Evolutionary conservation across 306 rosid genomes (phyloP).

Genomic region (Crataegus laevigata): DNA sequence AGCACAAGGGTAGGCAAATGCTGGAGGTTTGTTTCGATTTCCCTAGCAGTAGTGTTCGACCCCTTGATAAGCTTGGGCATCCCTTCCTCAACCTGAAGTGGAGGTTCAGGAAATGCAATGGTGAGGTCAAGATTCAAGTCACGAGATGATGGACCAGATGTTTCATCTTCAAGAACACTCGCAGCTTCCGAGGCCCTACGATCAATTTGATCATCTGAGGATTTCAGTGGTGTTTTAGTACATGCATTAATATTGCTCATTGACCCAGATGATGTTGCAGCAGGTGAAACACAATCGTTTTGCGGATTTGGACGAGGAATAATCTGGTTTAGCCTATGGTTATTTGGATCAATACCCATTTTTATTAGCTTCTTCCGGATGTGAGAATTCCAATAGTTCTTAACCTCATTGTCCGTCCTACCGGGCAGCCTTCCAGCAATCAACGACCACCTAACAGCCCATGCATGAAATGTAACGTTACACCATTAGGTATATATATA

Average conservation of each 20-base stretch:
- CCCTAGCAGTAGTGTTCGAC: neutral
- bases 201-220: neutral
- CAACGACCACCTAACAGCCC: constrained; percentile 49
- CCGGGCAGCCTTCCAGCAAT: constrained; percentile 67
- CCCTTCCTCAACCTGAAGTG: constrained; percentile 1
- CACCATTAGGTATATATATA: neutral
- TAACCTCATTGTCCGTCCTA: constrained; percentile 55
- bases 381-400: constrained; percentile 62
- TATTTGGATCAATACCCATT: constrained; percentile 54
- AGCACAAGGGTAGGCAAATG: constrained; percentile 28
- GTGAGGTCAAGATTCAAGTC: constrained; percentile 48
- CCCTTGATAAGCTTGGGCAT: constrained; percentile 11
- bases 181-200: constrained; percentile 15
- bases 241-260: constrained; percentile 8
- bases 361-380: constrained; percentile 43
- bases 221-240: neutral
- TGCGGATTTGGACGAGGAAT: neutral
- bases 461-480: neutral
- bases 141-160: constrained; percentile 5
- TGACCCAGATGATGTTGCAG: constrained; percentile 19
- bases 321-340: constrained; percentile 36
- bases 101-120: constrained; percentile 42
- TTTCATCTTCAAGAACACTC: constrained; percentile 20
- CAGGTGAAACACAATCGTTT: neutral
- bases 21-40: constrained; percentile 6